Conservation (phyloP, 2,329 filamentous ascomycete species). For the Colletotrichum cuscutae region DNA sequence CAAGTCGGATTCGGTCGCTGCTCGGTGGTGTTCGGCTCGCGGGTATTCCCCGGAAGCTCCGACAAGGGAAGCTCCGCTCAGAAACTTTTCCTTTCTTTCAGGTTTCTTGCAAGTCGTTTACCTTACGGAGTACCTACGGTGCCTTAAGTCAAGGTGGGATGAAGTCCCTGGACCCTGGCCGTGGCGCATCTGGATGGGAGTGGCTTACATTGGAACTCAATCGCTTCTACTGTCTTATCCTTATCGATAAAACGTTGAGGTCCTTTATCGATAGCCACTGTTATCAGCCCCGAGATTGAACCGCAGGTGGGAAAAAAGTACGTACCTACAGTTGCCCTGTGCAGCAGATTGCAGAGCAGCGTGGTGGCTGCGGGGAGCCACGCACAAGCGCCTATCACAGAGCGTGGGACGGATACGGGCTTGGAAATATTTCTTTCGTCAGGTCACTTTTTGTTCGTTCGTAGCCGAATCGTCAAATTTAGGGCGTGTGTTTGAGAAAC, state of each 20-base stretch:
- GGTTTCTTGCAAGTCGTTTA: neutral
- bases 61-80: conserved; percentile 31
- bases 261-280: no score
- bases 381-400: conserved; percentile 29
- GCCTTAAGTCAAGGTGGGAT: no score
- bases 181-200: neutral
- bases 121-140: no score
- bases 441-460: conserved; percentile 27
- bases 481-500: conserved; percentile 11
- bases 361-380: conserved; percentile 9
- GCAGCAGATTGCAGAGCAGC: neutral
- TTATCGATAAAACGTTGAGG: neutral
- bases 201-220: neutral
- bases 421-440: conserved; percentile 22
- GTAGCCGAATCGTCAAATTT: conserved; percentile 12
- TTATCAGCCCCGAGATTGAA: neutral
- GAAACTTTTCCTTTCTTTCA: neutral
- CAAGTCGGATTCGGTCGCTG: neutral
- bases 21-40: neutral
- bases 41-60: conserved; percentile 30
- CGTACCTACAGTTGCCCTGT: neutral
- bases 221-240: neutral
- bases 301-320: neutral
- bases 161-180: neutral
- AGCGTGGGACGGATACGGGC: neutral